Evolutionary conservation across 345 rosid genomes (phyloP).

Genomic region (Eucalyptus erythrocorys): DNA sequence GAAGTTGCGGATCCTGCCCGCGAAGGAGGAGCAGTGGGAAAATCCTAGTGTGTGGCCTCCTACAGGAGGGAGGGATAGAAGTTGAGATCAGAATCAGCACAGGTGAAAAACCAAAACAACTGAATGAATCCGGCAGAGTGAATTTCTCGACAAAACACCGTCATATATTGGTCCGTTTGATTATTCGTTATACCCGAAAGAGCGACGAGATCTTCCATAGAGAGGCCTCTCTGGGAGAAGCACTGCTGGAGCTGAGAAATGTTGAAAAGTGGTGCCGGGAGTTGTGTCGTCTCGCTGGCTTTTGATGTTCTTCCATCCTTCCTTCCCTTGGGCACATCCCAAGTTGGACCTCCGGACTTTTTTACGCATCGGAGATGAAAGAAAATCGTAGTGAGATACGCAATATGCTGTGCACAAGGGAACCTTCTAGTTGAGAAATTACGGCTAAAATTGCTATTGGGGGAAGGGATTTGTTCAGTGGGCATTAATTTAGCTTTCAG

Average conservation of each 20-base stretch:
- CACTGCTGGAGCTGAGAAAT: slow-evolving; percentile 62
- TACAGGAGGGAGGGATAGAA: not conserved
- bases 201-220: slow-evolving; percentile 56
- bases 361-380: not conserved
- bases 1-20: slow-evolving; percentile 78
- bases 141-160: not conserved
- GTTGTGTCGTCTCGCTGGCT: slow-evolving; percentile 69
- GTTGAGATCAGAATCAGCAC: not conserved
- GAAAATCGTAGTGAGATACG: not conserved
- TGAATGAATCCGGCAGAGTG: not conserved
- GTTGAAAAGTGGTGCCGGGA: slow-evolving; percentile 75
- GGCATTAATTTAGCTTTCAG: not conserved
- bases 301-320: slow-evolving; percentile 77
- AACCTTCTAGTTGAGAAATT: not conserved
- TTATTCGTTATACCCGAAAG: slow-evolving; percentile 42
- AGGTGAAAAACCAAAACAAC: not conserved
- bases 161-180: not conserved
- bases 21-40: slow-evolving; percentile 82
- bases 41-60: slow-evolving; percentile 94
- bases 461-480: not conserved
- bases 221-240: slow-evolving; percentile 84
- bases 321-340: slow-evolving; percentile 95
- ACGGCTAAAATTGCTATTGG: not conserved
- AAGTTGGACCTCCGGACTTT: slow-evolving; percentile 83
- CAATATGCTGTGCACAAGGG: not conserved